phyloP scores from a whole-genome alignment of 179 eudicot genomes.

The Corrigiola litoralis region DNA sequence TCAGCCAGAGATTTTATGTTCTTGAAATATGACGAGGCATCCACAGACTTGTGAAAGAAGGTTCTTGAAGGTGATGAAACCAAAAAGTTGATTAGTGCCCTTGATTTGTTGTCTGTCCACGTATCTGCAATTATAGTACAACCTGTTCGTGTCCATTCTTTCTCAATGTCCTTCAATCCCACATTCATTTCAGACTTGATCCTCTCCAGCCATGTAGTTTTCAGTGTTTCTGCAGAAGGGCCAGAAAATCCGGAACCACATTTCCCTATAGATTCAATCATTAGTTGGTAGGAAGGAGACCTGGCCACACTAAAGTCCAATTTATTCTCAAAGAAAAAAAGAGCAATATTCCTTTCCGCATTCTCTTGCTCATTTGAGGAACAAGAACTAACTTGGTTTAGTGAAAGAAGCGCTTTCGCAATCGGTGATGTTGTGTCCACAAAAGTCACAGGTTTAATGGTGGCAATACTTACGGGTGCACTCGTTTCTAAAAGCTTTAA shows the following conservation, averaged over 20 bases:
- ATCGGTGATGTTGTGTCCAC: constrained; percentile 41
- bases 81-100: constrained; percentile 75
- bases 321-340: constrained; percentile 88
- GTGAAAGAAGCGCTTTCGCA: constrained; percentile 42
- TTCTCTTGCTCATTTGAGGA: constrained; percentile 51
- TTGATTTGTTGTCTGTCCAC: constrained; percentile 91
- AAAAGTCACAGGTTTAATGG: constrained; percentile 29
- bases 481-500: constrained; percentile 43
- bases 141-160: constrained; percentile 89
- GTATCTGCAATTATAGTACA: constrained; percentile 88
- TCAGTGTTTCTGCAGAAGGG: constrained; percentile 75
- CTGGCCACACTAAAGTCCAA: constrained; percentile 81
- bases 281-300: constrained; percentile 71
- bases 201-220: constrained; percentile 65
- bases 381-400: constrained; percentile 24
- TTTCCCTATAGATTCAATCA: constrained; percentile 76
- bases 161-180: constrained; percentile 70
- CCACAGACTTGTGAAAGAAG: constrained; percentile 90
- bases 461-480: constrained; percentile 36
- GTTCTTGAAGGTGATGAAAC: constrained; percentile 91
- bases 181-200: constrained; percentile 61
- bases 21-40: constrained; percentile 75
- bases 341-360: constrained; percentile 78
- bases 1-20: constrained; percentile 64
- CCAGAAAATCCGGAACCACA: constrained; percentile 71